Conservation (phyloP, 1,139 yeast genomes). For the Hyphopichia fennica region DNA sequence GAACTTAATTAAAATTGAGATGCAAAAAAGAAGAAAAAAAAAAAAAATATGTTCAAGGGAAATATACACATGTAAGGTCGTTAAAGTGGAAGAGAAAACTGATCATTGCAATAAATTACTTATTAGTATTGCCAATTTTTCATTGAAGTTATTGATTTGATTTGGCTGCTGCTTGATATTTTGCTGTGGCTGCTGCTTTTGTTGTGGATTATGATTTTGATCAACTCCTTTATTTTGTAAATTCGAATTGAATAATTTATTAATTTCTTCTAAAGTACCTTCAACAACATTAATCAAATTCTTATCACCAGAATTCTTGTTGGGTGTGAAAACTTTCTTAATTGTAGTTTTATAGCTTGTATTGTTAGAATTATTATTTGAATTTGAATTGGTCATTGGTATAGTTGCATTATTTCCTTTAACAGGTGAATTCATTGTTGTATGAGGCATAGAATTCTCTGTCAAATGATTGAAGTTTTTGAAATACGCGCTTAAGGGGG, state of each 20-base stretch:
- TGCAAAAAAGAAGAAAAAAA: not conserved
- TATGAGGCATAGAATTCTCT: not conserved
- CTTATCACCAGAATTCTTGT: conserved; percentile 32
- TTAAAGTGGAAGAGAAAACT: not conserved
- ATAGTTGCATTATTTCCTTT: not conserved
- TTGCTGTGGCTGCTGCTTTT: not conserved
- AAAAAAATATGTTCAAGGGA: not conserved
- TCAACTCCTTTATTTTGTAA: not conserved
- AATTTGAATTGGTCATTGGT: not conserved
- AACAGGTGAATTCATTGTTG: not conserved
- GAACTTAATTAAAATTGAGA: no score
- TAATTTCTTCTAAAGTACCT: conserved; percentile 25
- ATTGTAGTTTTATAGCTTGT: conserved; percentile 35
- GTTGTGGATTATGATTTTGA: conserved; percentile 1
- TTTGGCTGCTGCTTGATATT: not conserved
- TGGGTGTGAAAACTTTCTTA: conserved; percentile 36
- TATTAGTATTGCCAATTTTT: conserved; percentile 18
- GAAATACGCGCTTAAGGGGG: conserved; percentile 4
- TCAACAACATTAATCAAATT: conserved; percentile 27
- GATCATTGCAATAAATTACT: conserved; percentile 9
- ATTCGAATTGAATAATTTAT: conserved; percentile 13
- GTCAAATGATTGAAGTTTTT: conserved; percentile 1
- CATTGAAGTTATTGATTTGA: conserved; percentile 15
- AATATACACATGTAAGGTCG: not conserved
- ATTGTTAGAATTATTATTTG: conserved; percentile 8